Conservation (phyloP, 1,139 yeast species). For the Blastobotrys proliferans region DNA sequence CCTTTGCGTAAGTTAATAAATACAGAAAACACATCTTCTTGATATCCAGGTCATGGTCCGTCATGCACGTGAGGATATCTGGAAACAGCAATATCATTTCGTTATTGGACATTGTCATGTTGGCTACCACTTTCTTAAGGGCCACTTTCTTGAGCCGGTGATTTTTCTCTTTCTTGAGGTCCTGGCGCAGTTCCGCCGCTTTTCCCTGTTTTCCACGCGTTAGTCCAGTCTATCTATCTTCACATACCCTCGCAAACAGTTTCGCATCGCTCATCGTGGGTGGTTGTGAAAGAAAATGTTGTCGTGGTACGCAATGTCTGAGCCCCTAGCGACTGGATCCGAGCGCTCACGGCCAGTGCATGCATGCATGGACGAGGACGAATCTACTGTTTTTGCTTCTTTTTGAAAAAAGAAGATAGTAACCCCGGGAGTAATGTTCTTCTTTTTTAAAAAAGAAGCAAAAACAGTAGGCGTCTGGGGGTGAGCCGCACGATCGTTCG, state of each 20-base stretch:
- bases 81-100: constrained; percentile 68
- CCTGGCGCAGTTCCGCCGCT: constrained; percentile 55
- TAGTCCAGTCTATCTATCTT: neutral
- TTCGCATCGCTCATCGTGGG: constrained; percentile 30
- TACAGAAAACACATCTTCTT: constrained; percentile 57
- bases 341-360: too few relatives aligned
- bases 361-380: too few relatives aligned
- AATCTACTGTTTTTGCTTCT: too few relatives aligned
- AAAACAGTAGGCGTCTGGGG: too few relatives aligned
- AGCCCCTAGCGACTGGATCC: too few relatives aligned
- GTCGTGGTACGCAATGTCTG: neutral
- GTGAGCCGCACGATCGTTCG: too few relatives aligned
- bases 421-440: too few relatives aligned
- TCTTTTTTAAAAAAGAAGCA: too few relatives aligned
- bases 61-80: constrained; percentile 60
- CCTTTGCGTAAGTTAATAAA: constrained; percentile 55
- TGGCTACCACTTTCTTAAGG: constrained; percentile 74
- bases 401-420: too few relatives aligned
- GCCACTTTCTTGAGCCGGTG: constrained; percentile 51
- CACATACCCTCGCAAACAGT: constrained; percentile 29
- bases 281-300: neutral
- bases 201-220: constrained; percentile 31
- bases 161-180: constrained; percentile 49
- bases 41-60: constrained; percentile 64
- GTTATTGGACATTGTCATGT: constrained; percentile 74